Base-by-base conservation (phyloP, 2,329 filamentous ascomycete species). In the Aspergillus sp. region DNA sequence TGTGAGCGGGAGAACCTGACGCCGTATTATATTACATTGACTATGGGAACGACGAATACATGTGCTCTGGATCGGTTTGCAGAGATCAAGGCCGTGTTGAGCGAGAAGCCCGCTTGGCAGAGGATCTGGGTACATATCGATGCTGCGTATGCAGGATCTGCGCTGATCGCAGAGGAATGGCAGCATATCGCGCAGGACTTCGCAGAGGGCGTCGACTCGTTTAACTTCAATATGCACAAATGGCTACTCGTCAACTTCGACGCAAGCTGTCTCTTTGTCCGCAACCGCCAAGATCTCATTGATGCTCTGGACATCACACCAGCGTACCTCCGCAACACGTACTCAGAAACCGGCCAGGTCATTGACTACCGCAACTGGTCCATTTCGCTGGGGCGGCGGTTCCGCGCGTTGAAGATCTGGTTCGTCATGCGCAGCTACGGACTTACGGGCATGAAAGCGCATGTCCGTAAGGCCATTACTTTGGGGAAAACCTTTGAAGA, bases 291-390 rank as follows among this genome's bases (percentile, higher is more conserved):
- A 47, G 83, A 90, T 69, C 79, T 97, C n/a, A 88, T 86, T 39
- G 78, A 84, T 52, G 86, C 90, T 0, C 78, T 95, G 38, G 84
- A 81, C 62, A 85, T 93, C 63, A 85, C 85, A 13, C 88, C 88
- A 0, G 79, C 85, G 4, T 96, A 95, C 72, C 81, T 96, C 23
- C 79, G 83, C 54, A 96, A 96, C 69, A 74, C 81, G 3, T 89
- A 84, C 71, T 87, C 85, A 3, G 88, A 93, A 58, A 81, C 79
- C 33, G 90, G 89, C 0, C 78, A 91, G 2, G 91, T 96, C 1
- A 95, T 89, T 20, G 91, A 97, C 69, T 96, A 95, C 74, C 82
- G 91, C 42, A 90, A 97, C 75, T 97, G 91, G 91, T 90, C 95
- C 71, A 94, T 97, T 60, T 90, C 91, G 0, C 82, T 97, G 0